Base-by-base conservation (phyloP, 768 basidiomycete species). In the Kwoniella dejecticola region DNA sequence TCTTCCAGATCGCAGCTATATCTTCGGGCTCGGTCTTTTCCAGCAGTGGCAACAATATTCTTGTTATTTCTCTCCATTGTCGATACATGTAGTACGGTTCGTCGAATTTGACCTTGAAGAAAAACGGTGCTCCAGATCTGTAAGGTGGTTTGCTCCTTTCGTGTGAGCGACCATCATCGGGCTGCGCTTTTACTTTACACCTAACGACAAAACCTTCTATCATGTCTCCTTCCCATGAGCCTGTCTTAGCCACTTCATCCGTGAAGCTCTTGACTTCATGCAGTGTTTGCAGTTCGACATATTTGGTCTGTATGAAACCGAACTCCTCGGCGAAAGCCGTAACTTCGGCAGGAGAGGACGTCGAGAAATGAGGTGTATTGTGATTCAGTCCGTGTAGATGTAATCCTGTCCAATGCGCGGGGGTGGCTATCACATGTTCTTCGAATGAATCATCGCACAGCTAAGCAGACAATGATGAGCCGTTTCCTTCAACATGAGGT, bases 21-120 rank as follows among this genome's bases (percentile, higher is more conserved):
- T 70, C 55, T 19, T 27, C 68, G 40, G 52, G 57, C 49, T 52
- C 65, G 38, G 24, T 52, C 19, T 41, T 58, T 23, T 60, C 58
- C 48, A 69, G 57, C 12, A 78, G 54, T 1, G 77, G 73, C 17
- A 93, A 81, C n/a, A 95, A 81, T 11, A 77, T 79, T 76, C 90
- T 90, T 5, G 96, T 97, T 53, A 94, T 83, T 79, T 98, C 95
- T 57, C 95, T 84, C 92, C 93, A 98, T 75, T 94, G 90, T 57
- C 96, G 88, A 80, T 96, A 98, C 87, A 95, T 94, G 84, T 97
- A 87, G 77, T 99, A 99, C 2, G 95, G 95, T 74, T 98, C 91
- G 78, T 98, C 93, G 78, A 97, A 98, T 77, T 99, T 99, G 81
- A 98, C 84, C 76, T 99, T 99, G 87, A 96, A 98, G 84, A 99